These are phyloP conservation scores for Raddia guianensis DNA, from an alignment of 176 grass and related monocot genomes.

Conservation along the genomic window DNA sequence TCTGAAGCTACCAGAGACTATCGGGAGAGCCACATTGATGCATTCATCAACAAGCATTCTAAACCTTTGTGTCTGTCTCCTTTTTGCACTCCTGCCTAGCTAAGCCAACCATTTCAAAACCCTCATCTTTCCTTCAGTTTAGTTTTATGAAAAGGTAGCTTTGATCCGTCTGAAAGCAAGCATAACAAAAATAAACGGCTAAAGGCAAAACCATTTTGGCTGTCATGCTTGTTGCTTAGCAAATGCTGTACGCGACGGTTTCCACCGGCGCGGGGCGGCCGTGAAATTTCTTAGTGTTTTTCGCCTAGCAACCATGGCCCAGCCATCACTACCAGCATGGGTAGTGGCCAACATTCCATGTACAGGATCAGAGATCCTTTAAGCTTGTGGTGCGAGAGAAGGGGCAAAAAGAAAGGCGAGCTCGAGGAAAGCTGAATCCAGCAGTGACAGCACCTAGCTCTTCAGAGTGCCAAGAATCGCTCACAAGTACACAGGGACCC, in stretches of 20 bases:
- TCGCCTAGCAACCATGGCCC: neutral
- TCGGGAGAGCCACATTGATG: neutral
- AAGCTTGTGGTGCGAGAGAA: neutral
- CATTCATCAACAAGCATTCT: constrained; percentile 21
- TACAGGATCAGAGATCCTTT: neutral
- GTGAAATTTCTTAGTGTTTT: neutral
- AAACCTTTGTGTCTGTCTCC: neutral
- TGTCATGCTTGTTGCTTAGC: constrained; percentile 40
- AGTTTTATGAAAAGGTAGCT: neutral
- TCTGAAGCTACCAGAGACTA: neutral
- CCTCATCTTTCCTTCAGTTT: neutral
- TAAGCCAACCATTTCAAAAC: neutral
- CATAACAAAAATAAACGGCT: neutral
- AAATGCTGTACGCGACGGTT: neutral
- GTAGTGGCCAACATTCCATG: neutral
- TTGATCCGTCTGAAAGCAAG: neutral
- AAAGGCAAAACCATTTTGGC: constrained; percentile 10
- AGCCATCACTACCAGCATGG: neutral
- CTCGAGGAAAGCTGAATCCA: constrained; percentile 22
- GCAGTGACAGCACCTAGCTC: constrained; percentile 2
- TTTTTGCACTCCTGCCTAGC: neutral
- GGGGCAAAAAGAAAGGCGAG: neutral
- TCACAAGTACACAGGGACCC: neutral
- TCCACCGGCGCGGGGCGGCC: neutral
- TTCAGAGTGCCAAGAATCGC: neutral